phyloP scores from a whole-genome alignment of 139 green algal species.

The Chlamydomonas sp. region DNA sequence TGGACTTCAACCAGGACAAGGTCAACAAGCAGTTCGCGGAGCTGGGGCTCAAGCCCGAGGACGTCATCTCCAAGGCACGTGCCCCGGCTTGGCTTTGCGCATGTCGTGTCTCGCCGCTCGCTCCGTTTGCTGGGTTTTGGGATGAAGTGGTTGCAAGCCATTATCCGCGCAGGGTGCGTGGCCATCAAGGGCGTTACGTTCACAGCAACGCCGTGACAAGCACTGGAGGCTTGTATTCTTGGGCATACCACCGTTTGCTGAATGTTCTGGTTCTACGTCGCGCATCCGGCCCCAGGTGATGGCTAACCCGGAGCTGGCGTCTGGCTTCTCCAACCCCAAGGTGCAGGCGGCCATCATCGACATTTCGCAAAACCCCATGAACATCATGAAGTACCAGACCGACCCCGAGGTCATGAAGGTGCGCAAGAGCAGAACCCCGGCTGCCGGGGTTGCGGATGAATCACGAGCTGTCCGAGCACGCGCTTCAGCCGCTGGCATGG shows the following conservation, averaged over 20 bases:
- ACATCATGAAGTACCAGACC: conserved; percentile 87
- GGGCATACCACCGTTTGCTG: no score
- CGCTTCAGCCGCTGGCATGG: no score
- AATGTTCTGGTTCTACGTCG: no score
- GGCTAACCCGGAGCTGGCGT: conserved; percentile 80
- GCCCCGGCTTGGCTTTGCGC: no score
- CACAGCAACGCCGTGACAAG: no score
- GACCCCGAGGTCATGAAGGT: conserved; percentile 85
- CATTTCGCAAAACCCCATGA: conserved; percentile 82
- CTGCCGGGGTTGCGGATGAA: not conserved
- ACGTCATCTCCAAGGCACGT: conserved; percentile 77
- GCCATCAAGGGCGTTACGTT: no score
- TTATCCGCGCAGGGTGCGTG: no score
- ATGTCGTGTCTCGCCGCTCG: not conserved
- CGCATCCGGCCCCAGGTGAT: conserved; percentile 62
- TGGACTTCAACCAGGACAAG: conserved; percentile 72
- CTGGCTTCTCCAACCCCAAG: conserved; percentile 84
- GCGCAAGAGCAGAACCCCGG: not conserved
- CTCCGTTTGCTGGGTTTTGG: not conserved
- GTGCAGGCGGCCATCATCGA: conserved; percentile 89
- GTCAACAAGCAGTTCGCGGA: conserved; percentile 80
- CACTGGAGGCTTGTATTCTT: no score
- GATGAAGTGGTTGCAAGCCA: no score
- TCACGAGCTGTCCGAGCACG: not conserved
- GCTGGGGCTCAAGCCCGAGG: conserved; percentile 80